Evolutionary conservation across 768 basidiomycete genomes (phyloP).

Genomic region (Collybia mongolica): DNA sequence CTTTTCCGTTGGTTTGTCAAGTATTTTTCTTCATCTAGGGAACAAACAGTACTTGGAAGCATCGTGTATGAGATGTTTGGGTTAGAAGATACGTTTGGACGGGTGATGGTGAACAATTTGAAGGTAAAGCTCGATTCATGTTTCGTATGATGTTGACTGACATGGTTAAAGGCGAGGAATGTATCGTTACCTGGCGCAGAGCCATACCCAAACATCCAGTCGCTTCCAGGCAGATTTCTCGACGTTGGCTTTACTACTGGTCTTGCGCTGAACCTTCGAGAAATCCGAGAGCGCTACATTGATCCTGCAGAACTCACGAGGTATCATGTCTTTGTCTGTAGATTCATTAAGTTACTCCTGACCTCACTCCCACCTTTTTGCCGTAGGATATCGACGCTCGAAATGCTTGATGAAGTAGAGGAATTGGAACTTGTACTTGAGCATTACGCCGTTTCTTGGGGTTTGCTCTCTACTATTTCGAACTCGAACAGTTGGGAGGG

Average conservation of each 20-base stretch:
- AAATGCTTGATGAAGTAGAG: constrained; percentile 92
- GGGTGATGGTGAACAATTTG: constrained; percentile 88
- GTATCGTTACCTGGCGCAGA: constrained; percentile 73
- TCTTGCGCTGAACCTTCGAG: constrained; percentile 62
- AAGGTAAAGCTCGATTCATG: constrained; percentile 43
- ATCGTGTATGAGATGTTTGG: constrained; percentile 95
- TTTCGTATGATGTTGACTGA: constrained; percentile 1
- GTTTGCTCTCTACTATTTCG: constrained; percentile 23
- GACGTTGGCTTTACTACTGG: constrained; percentile 53
- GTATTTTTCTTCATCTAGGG: constrained; percentile 35
- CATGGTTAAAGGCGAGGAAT: constrained; percentile 53
- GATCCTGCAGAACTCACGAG: constrained; percentile 41
- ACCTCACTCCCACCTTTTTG: neutral
- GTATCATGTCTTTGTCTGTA: neutral
- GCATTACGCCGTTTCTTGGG: constrained; percentile 92
- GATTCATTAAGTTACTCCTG: too few species aligned
- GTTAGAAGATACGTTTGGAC: constrained; percentile 85
- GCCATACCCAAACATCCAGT: constrained; percentile 56
- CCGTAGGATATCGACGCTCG: constrained; percentile 70
- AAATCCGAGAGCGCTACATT: constrained; percentile 58
- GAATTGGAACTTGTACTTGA: constrained; percentile 87
- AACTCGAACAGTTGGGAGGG: constrained; percentile 25
- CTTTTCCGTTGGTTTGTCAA: constrained; percentile 76
- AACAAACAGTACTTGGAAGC: constrained; percentile 41
- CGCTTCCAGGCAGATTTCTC: constrained; percentile 61